Percentiles rank a stretch among this genome's conserved stretches.
These are phyloP conservation scores for Sporothrix schenckii DNA, from an alignment of 2,329 filamentous ascomycete genomes.

Conservation along the genomic window DNA sequence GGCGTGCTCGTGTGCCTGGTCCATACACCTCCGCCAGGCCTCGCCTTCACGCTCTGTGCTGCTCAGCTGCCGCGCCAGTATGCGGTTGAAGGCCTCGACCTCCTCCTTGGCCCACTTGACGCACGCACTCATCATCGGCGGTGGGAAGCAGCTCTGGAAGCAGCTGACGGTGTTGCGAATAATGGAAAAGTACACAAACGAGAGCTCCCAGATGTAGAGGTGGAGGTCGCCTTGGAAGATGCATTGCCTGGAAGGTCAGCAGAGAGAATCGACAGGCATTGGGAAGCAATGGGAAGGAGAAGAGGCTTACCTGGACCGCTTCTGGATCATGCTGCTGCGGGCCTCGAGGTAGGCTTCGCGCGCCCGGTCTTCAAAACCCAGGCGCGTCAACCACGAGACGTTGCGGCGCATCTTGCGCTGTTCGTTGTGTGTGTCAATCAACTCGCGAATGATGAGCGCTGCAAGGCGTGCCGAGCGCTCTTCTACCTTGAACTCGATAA, in stretches of 20 bases:
- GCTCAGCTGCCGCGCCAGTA: slow-evolving; percentile 81
- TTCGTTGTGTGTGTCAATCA: slow-evolving; percentile 77
- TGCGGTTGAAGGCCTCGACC: slow-evolving; percentile 84
- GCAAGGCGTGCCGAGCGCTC: slow-evolving; percentile 80
- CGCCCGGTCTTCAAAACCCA: slow-evolving; percentile 89
- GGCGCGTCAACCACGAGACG: slow-evolving; percentile 78
- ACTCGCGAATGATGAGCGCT: slow-evolving; percentile 72
- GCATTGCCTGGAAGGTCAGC: slow-evolving; percentile 67
- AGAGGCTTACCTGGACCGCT: slow-evolving; percentile 71
- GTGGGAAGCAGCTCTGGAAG: slow-evolving; percentile 84
- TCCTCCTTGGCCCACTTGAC: slow-evolving; percentile 99
- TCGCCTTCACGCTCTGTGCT: slow-evolving; percentile 76
- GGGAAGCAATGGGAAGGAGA: not conserved
- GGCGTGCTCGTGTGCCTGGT: slow-evolving; percentile 78
- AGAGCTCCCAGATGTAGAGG: slow-evolving; percentile 91
- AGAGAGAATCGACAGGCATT: not conserved
- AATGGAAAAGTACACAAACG: slow-evolving; percentile 92
- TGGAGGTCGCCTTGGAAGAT: slow-evolving; percentile 93
- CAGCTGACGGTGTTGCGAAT: slow-evolving; percentile 91
- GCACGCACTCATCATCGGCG: slow-evolving; percentile 86
- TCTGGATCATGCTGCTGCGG: slow-evolving; percentile 75
- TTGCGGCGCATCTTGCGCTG: slow-evolving; percentile 77
- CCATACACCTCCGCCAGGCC: slow-evolving; percentile 81
- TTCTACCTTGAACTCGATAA: slow-evolving; percentile 88
- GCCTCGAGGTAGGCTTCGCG: slow-evolving; percentile 83